Conservation (phyloP, 2,329 filamentous ascomycete genomes). For the Clonostachys sp. region DNA sequence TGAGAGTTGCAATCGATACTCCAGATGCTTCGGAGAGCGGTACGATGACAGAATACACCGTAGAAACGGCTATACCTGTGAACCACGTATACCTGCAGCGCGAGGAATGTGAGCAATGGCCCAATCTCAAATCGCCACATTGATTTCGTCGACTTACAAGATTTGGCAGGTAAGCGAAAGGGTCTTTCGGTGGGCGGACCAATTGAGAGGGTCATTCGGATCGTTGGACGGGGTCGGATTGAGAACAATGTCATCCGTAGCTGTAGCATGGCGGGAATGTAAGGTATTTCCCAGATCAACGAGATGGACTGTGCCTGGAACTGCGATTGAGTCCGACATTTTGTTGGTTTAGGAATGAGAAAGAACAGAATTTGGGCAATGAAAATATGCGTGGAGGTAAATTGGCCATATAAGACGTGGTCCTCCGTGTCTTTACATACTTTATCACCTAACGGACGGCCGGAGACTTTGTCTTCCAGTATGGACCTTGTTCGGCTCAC, state of each 20-base stretch:
- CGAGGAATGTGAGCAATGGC: too few relatives aligned
- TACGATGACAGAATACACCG: conserved; percentile 30
- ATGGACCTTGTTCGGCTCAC: too few relatives aligned
- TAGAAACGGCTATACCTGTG: conserved; percentile 31
- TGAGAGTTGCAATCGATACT: conserved; percentile 24
- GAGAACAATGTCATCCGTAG: conserved; percentile 34
- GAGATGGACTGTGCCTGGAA: conserved; percentile 34
- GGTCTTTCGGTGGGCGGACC: conserved; percentile 36
- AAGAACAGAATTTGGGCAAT: too few relatives aligned
- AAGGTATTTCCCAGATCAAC: conserved; percentile 20
- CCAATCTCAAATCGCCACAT: too few relatives aligned
- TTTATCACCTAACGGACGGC: too few relatives aligned
- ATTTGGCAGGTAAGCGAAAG: conserved; percentile 18
- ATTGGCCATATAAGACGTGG: too few relatives aligned
- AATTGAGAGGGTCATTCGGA: conserved; percentile 48
- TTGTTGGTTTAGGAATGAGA: too few relatives aligned
- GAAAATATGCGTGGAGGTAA: too few relatives aligned
- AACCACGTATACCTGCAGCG: conserved; percentile 25
- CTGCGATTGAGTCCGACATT: not conserved
- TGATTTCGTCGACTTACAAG: conserved; percentile 13
- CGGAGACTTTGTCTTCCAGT: too few relatives aligned
- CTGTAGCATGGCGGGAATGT: too few relatives aligned
- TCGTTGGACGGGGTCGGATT: conserved; percentile 47
- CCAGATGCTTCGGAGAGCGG: conserved; percentile 23
- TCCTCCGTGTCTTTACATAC: too few relatives aligned